Conservation (phyloP, 2,329 filamentous ascomycete species). For the Rhynchosporium agropyri region DNA sequence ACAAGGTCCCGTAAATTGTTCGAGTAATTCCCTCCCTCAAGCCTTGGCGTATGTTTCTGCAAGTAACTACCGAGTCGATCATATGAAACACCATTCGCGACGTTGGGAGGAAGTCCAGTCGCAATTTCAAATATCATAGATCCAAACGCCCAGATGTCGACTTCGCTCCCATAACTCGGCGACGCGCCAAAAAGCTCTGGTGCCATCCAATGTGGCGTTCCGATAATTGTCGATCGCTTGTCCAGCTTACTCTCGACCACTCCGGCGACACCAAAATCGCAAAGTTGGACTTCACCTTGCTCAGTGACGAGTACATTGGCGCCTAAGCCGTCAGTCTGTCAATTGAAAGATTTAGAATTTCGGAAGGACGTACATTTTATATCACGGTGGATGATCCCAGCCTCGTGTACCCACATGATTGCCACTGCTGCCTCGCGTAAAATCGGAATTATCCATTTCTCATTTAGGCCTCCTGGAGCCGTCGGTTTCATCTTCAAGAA, state of each 20-base stretch:
- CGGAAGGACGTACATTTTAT: constrained; percentile 58
- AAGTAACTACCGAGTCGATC: constrained; percentile 57
- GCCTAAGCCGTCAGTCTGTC: constrained; percentile 40
- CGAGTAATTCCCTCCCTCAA: constrained; percentile 74
- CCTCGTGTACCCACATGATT: constrained; percentile 67
- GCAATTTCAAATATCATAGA: constrained; percentile 82
- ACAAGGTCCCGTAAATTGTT: constrained; percentile 69
- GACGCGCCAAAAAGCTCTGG: constrained; percentile 68
- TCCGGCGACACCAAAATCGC: constrained; percentile 82
- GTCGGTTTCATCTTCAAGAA: constrained; percentile 61
- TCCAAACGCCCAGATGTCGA: constrained; percentile 85
- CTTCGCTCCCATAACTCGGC: constrained; percentile 68
- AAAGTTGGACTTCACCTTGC: constrained; percentile 75
- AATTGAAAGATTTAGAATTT: neutral
- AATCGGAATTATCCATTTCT: constrained; percentile 71
- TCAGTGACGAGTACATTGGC: constrained; percentile 82
- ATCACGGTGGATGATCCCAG: constrained; percentile 71
- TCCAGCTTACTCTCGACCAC: constrained; percentile 74
- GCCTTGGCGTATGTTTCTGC: constrained; percentile 64
- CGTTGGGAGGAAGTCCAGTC: constrained; percentile 74
- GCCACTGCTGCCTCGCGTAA: constrained; percentile 67
- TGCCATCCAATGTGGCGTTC: constrained; percentile 86
- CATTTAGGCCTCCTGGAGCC: constrained; percentile 64
- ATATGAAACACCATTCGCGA: constrained; percentile 52
- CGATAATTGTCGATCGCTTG: constrained; percentile 79